phyloP scores from a whole-genome alignment of 2,329 filamentous ascomycete genomes.

The Cordyceps javanica region DNA sequence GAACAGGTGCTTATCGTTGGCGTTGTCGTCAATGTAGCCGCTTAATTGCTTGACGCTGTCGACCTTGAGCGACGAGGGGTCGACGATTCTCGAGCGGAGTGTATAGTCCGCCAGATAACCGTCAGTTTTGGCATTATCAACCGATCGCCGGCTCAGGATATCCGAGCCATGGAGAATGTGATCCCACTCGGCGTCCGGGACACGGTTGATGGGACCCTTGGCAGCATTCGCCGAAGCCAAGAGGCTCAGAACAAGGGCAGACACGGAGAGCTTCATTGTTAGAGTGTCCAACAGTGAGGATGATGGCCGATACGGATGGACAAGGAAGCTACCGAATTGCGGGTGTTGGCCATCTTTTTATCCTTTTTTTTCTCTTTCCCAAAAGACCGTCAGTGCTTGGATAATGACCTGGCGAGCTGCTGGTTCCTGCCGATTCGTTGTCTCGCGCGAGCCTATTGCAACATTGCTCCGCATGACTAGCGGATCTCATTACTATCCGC shows the following conservation, averaged over 20 bases:
- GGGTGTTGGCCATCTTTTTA: neutral
- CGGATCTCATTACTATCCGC: neutral
- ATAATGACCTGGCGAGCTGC: neutral
- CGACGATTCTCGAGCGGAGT: constrained; percentile 84
- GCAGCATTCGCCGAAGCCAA: constrained; percentile 53
- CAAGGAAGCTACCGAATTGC: no score
- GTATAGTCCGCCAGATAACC: constrained; percentile 82
- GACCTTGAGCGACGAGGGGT: constrained; percentile 75
- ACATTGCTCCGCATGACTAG: neutral
- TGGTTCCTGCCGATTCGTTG: neutral
- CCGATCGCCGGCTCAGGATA: constrained; percentile 49
- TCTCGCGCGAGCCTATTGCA: neutral
- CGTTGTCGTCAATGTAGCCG: constrained; percentile 93
- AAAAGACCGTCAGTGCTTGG: neutral
- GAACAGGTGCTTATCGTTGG: constrained; percentile 96
- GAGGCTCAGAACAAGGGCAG: constrained; percentile 8
- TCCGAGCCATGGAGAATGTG: constrained; percentile 82
- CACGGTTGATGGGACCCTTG: constrained; percentile 78
- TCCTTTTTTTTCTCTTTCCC: neutral
- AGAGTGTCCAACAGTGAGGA: neutral
- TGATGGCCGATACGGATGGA: no score
- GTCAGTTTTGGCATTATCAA: constrained; percentile 73
- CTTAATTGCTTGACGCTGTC: constrained; percentile 98
- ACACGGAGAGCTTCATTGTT: constrained; percentile 6
- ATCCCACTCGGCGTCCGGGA: constrained; percentile 82